Evolutionary conservation across 768 basidiomycete genomes (phyloP), one percentile per base, ranked within the genome.

Genomic region (Multifurca ochricompacta): DNA sequence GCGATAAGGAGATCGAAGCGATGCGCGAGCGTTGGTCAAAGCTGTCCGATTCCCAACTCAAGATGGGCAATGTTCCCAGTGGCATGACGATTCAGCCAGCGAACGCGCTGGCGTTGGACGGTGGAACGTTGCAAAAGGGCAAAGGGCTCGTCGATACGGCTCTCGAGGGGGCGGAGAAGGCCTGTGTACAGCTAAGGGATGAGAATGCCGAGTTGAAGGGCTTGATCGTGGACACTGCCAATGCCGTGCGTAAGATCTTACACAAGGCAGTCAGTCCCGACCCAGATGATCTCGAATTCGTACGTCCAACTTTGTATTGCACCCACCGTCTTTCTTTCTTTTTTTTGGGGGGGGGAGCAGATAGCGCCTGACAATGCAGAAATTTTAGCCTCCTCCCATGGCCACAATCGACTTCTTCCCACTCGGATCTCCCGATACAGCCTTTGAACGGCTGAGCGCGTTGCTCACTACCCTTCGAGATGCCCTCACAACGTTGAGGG

Each of bases 1-100:
- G 79, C 63, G 90, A 93, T 61, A 85, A 83, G 60, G 89, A 92
- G 36, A 68, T 83, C 16, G 89, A 91, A 62, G 76, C 81, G 16
- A 81, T 85, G 65, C 60, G 78, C 25, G 89, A 91, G 45, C 81
- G 80, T 59, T 90, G 87, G 86, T 71, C 74, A 27, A 90, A 82
- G 64, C 66, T 91, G 16, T 70, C 78, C 5, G 88, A 90, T 53
- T 66, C 74, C 9, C 90, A 91, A 66, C 66, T 77, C 0, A 87
- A 83, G 66, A 68, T 83, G 5, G 71, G 72, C 11, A 60, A 63
- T 59, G 30, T 62, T 28, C 27, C 58, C 50, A 39, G 66, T 61
- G 37, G 65, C 61, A 61, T 77, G 65, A 59, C 66, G 40, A 66
- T 83, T 59, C 71, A 72, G 49, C 77, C 77, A 42, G 73, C 78